These are phyloP conservation scores for Globisporangium cylindrosporum DNA, from an alignment of 352 stramenopile genomes.

Conservation along the genomic window DNA sequence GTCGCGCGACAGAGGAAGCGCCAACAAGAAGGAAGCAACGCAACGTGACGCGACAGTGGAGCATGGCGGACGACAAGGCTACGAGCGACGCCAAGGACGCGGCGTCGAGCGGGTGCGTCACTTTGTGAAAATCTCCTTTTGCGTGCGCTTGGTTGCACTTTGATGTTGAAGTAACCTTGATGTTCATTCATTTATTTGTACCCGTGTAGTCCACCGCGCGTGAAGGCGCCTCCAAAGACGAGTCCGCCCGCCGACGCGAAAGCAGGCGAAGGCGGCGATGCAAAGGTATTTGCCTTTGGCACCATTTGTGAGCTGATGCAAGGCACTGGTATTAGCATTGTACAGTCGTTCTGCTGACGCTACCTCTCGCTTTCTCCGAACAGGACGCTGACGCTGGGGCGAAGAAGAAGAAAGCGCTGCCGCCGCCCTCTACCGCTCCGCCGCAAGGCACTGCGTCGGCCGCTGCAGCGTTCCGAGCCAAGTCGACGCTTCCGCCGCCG, in stretches of 20 bases:
- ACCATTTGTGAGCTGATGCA: neutral
- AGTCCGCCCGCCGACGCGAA: slow-evolving; percentile 35
- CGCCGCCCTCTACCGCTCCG: slow-evolving; percentile 64
- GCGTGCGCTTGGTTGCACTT: neutral
- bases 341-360: no score
- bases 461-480: slow-evolving; percentile 64
- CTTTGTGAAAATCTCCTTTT: neutral
- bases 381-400: slow-evolving; percentile 23
- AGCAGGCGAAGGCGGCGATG: slow-evolving; percentile 13
- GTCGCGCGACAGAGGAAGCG: neutral
- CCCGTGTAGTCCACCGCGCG: slow-evolving; percentile 14
- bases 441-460: slow-evolving; percentile 54
- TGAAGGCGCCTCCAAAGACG: slow-evolving; percentile 39
- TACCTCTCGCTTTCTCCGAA: neutral
- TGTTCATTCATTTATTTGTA: no score
- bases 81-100: slow-evolving; percentile 29
- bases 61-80: slow-evolving; percentile 37
- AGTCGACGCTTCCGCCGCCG: slow-evolving; percentile 54
- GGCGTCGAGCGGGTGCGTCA: slow-evolving; percentile 19
- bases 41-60: neutral
- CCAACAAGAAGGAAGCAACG: neutral
- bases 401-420: slow-evolving; percentile 68
- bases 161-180: neutral
- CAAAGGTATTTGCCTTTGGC: slow-evolving; percentile 1
- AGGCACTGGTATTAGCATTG: neutral